These are phyloP conservation scores for Rhizopus delemar DNA, from an alignment of 371 early-diverging fungal genomes.

Conservation along the genomic window DNA sequence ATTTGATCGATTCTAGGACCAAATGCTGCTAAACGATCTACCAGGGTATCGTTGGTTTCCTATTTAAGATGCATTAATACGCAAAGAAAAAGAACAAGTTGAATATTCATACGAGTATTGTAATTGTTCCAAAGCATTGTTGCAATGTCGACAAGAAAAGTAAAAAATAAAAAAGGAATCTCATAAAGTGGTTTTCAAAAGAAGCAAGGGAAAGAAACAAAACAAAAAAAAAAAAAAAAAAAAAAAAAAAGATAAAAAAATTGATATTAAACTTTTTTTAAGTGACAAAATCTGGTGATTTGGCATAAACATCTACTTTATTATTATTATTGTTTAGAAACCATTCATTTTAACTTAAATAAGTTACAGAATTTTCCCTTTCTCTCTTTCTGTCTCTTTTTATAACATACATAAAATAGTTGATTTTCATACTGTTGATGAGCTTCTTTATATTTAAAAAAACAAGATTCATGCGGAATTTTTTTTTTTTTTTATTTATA, in stretches of 20 bases:
- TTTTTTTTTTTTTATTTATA: too few species aligned
- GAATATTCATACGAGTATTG: neutral
- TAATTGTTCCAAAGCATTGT: neutral
- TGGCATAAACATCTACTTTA: too few species aligned
- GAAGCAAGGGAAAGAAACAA: neutral
- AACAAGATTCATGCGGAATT: too few species aligned
- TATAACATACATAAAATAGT: too few species aligned
- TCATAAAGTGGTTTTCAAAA: neutral
- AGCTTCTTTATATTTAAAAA: too few species aligned
- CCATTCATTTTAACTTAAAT: too few species aligned
- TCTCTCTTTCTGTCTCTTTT: too few species aligned
- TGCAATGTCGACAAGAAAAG: neutral
- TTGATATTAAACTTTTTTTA: neutral
- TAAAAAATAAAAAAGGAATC: neutral
- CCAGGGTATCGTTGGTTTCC: constrained; percentile 62
- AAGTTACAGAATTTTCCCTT: too few species aligned
- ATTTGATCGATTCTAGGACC: constrained; percentile 62
- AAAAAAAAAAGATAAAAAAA: neutral
- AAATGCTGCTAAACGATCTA: constrained; percentile 72
- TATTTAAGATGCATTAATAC: constrained; percentile 6
- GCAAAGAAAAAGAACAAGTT: neutral
- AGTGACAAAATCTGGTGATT: too few species aligned
- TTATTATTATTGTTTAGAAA: too few species aligned
- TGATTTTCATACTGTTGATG: too few species aligned
- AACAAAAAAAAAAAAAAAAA: neutral